Percentiles rank a stretch among this genome's conserved stretches.
Evolutionary conservation across 75 land plant species (phyloP).

Genomic region (Sequoia sempervirens): DNA sequence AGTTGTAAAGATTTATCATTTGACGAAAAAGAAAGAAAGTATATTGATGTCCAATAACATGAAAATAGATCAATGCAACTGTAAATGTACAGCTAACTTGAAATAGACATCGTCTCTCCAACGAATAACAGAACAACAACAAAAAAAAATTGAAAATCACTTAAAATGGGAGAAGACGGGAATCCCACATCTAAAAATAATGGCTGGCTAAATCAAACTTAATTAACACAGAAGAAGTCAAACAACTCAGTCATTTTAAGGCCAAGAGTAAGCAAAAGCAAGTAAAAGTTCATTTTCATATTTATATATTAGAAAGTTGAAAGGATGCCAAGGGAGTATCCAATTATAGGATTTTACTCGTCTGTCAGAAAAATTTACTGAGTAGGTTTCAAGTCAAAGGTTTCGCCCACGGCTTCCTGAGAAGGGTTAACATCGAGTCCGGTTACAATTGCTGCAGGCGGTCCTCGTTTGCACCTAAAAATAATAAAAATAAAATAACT

Average conservation of each 20-base stretch:
- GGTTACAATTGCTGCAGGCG: slow-evolving; percentile 65
- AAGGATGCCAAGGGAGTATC: background rate
- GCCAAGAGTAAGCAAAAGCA: background rate
- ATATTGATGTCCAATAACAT: background rate
- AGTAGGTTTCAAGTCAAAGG: slow-evolving; percentile 53
- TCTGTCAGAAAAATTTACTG: background rate
- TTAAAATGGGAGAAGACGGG: too few species aligned
- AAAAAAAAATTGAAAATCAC: too few species aligned
- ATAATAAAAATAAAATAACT: background rate
- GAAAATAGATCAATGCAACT: too few species aligned
- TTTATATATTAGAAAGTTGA: background rate
- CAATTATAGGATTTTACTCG: background rate
- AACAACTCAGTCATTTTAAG: background rate
- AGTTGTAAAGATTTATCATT: background rate
- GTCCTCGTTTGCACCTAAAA: slow-evolving; percentile 43
- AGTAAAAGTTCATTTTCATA: background rate
- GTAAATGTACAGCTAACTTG: too few species aligned
- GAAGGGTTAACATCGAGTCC: slow-evolving; percentile 39
- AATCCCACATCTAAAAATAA: background rate
- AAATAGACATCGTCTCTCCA: too few species aligned
- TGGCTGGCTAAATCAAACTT: background rate
- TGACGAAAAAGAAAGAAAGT: background rate
- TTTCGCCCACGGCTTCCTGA: slow-evolving; percentile 33
- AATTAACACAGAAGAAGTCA: background rate
- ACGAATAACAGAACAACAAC: too few species aligned